Base-by-base conservation (phyloP, 805 yeast genomes). In the Barnettozyma wickerhamii region DNA sequence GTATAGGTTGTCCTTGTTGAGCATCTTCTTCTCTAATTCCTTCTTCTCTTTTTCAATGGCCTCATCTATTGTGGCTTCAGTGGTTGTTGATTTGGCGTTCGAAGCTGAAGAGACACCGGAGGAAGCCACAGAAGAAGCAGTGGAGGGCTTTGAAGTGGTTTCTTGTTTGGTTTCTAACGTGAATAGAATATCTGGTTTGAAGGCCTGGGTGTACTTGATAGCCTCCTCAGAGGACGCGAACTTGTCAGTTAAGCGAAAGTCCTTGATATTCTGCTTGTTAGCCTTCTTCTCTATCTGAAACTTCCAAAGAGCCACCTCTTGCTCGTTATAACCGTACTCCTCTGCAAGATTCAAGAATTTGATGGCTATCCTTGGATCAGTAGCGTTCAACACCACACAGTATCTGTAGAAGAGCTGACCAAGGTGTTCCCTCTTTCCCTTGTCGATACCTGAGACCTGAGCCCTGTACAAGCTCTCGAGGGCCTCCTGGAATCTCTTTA, bases 401-500 rank as follows among this genome's bases (percentile, higher is more conserved):
- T 69, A 59, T 27, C 72, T 62, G 51, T 68, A 74, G 43, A 69
- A 59, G n/a, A 74, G 64, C n/a, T 62, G 53, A 2, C 71, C 75
- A 20, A 73, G 63, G 4, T 69, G 65, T 4, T 53, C 59, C 42
- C 75, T 59, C 35, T 62, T 68, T 0, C 74, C 75, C 24, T 69
- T 55, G 5, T 50, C 53, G 17, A 59, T 61, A 0, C 81, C 81
- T 28, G 70, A 46, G 4, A 58, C 49, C 33, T 64, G 62, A 0
- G 82, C 80, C 21, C 60, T 56, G 12, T 66, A 52, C 29, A 74
- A 59, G 43, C 68, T 74, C 0, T 59, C 55, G 30, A 66, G 58
- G 4, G 82, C 76, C 5, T 54, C 59, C 10, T 69, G 72, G 43
- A 56, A 66, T 38, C 68, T 56, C 46, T 65, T 63, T 32, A 64